Conservation (phyloP, 208 protist genomes). For the Trypanosoma brucei region DNA sequence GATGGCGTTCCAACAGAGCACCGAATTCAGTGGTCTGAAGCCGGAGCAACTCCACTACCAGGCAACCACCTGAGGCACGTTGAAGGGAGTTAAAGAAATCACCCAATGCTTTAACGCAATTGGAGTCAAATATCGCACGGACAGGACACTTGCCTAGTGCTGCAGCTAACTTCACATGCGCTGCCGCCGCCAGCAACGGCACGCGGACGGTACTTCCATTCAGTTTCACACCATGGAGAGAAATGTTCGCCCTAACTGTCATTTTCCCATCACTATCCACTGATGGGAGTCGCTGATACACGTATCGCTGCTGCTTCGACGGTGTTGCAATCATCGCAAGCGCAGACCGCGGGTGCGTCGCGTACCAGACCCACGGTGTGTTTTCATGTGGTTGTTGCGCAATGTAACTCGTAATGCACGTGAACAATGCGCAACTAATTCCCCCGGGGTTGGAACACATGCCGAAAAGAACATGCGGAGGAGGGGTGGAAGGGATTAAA, state of each 20-base stretch:
- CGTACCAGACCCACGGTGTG: slow-evolving; percentile 12
- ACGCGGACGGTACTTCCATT: background rate
- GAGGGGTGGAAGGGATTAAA: too few relatives aligned
- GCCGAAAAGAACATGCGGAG: background rate
- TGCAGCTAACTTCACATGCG: slow-evolving; percentile 5
- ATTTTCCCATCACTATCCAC: background rate
- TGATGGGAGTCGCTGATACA: slow-evolving; percentile 2
- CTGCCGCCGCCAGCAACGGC: background rate
- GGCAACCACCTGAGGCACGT: background rate
- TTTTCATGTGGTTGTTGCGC: slow-evolving; percentile 1
- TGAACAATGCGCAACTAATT: slow-evolving; percentile 5
- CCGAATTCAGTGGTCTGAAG: slow-evolving; percentile 13
- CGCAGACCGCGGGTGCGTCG: slow-evolving; percentile 7
- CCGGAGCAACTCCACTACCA: background rate
- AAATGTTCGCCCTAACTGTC: background rate
- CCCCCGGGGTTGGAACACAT: background rate
- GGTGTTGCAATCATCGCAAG: slow-evolving; percentile 5
- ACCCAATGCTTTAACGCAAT: background rate
- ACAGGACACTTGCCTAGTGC: background rate
- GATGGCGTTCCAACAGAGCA: slow-evolving; percentile 7
- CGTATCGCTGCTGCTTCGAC: background rate
- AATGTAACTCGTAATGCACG: slow-evolving; percentile 5
- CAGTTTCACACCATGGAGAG: background rate
- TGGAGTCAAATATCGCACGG: slow-evolving; percentile 4
- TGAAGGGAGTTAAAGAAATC: slow-evolving; percentile 10